Evolutionary conservation across 768 basidiomycete genomes (phyloP), one percentile per base, ranked within the genome.

Genomic region (Suillus placidus): DNA sequence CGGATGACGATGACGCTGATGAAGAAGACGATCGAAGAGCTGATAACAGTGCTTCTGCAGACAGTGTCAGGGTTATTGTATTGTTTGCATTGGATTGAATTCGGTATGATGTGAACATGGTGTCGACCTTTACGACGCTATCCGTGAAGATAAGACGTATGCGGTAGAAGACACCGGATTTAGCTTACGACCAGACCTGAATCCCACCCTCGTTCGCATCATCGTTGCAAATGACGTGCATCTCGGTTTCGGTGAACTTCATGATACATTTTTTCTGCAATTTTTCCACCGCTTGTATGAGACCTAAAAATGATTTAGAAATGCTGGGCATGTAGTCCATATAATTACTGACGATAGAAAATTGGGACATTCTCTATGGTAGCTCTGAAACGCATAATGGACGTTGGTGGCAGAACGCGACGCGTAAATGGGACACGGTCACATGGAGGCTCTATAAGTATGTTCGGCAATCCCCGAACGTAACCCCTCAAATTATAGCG

Each of bases 51-150:
- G 92, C 88, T 64, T 94, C 94, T 6, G 90, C 83, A 3, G 87
- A 82, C 34, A 95, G 78, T n/a, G 84, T 78, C 70, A 95, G 78
- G 4, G 89, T 89, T 67, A 96, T 95, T 70, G 89, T 87, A 76
- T 96, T 94, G 38, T 86, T 80, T 3, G 91, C 85, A 71, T 94
- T 94, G 26, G 94, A 95, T 72, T 95, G 91, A 71, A 96, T 93
- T 52, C 93, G 88, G 74, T 95, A 93, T 66, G 87, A 82, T 2
- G 81, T 83, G 77, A 94, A 93, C 12, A 94, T 72, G 0, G 91
- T 85, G 45, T 84, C 81, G 10, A 87, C 83, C 74, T 88, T 89
- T 71, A 91, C 85, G 70, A 88, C 84, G 18, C 88, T 90, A 63
- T 51, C 61, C 56, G 45, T 14, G 66, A 74, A 45, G 71, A 60